A percentile compares a stretch with the other conserved stretches of the same genome.
These are phyloP conservation scores for Claviceps citrina DNA, from an alignment of 2,329 filamentous ascomycete species.

Conservation along the genomic window DNA sequence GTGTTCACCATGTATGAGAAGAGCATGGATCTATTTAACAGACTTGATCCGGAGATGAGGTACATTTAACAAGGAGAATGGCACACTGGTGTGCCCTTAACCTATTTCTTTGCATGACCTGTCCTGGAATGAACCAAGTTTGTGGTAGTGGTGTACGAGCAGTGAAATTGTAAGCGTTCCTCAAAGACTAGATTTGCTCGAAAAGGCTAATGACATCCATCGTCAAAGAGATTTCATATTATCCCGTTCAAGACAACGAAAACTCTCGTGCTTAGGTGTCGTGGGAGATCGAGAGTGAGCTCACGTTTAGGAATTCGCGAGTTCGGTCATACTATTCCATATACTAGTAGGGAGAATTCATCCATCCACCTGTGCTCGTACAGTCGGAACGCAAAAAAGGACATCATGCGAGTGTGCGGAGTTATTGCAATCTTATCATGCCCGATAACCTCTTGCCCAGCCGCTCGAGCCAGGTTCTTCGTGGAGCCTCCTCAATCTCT, in stretches of 20 bases:
- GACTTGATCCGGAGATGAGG: slow-evolving; percentile 63
- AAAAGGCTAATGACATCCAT: too few relatives aligned
- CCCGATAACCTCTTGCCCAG: slow-evolving; percentile 41
- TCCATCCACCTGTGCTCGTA: neutral
- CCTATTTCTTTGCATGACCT: too few relatives aligned
- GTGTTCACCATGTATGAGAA: slow-evolving; percentile 99
- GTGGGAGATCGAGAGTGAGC: too few relatives aligned
- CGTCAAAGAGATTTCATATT: too few relatives aligned
- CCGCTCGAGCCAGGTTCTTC: slow-evolving; percentile 36
- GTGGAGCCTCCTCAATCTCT: slow-evolving; percentile 49
- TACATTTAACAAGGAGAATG: slow-evolving; percentile 47
- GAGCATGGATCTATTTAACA: slow-evolving; percentile 75
- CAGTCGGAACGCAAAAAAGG: neutral
- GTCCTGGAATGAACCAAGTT: too few relatives aligned
- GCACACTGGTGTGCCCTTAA: neutral
- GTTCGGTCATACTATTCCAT: too few relatives aligned
- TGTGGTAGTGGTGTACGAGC: too few relatives aligned
- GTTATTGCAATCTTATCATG: slow-evolving; percentile 42
- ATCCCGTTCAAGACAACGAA: too few relatives aligned
- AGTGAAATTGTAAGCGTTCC: too few relatives aligned
- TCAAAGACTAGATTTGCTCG: too few relatives aligned
- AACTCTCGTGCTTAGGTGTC: too few relatives aligned
- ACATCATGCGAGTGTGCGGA: neutral
- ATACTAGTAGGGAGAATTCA: neutral
- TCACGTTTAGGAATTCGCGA: too few relatives aligned